Conservation (phyloP, 805 yeast species). For the Ogataea naganishii region DNA sequence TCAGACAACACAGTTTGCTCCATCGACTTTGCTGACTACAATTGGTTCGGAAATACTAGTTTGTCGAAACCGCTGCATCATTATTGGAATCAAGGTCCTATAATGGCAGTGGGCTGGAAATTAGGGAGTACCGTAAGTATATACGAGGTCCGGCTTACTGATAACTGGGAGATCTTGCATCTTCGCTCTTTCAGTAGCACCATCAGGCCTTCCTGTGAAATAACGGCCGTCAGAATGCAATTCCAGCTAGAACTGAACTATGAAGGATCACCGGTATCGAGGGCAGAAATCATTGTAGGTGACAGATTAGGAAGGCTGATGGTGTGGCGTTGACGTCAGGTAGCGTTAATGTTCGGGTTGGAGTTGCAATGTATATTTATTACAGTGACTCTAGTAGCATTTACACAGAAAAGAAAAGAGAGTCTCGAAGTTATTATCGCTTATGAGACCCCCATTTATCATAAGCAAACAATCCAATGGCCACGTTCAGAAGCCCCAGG, state of each 20-base stretch:
- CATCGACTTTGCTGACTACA: constrained; percentile 12
- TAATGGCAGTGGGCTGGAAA: constrained; percentile 28
- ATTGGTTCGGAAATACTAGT: too few species aligned
- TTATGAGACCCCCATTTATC: constrained; percentile 43
- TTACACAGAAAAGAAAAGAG: constrained; percentile 2
- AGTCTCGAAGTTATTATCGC: constrained; percentile 7
- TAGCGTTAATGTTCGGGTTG: too few species aligned
- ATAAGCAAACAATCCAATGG: constrained; percentile 50
- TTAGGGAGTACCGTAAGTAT: constrained; percentile 9
- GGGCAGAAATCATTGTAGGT: constrained; percentile 40
- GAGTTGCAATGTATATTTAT: too few species aligned
- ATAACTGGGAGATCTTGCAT: constrained; percentile 11
- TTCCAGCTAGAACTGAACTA: constrained; percentile 22
- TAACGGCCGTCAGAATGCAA: constrained; percentile 26
- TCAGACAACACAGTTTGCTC: constrained; percentile 6
- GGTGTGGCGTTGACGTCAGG: constrained; percentile 30
- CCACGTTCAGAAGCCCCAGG: constrained; percentile 42
- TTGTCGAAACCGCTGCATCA: constrained; percentile 22
- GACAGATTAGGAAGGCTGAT: constrained; percentile 45
- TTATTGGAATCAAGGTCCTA: constrained; percentile 27
- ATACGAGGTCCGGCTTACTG: constrained; percentile 19
- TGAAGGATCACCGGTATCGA: constrained; percentile 21
- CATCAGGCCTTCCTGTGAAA: constrained; percentile 6
- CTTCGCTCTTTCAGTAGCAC: constrained; percentile 11
- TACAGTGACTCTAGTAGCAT: background rate